phyloP scores from a whole-genome alignment of 345 rosid species.

The Syzygium aqueum region DNA sequence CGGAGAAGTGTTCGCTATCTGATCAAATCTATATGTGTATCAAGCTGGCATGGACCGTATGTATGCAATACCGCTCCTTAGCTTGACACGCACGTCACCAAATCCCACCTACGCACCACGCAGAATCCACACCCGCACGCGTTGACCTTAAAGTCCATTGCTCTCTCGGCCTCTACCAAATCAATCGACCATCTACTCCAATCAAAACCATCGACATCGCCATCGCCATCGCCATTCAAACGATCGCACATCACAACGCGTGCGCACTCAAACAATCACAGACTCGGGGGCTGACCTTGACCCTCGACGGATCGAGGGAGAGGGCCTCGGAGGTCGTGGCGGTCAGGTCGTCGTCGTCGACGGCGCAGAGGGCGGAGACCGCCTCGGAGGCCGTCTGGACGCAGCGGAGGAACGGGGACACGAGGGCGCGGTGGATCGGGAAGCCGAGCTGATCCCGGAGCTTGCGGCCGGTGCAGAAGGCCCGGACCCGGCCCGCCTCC shows the following conservation, averaged over 20 bases:
- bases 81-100: background rate
- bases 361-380: slow-evolving; percentile 13
- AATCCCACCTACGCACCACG: background rate
- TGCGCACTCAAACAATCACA: background rate
- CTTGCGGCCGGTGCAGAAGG: slow-evolving; percentile 17
- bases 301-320: slow-evolving; percentile 5
- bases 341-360: slow-evolving; percentile 1
- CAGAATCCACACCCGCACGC: background rate
- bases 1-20: background rate
- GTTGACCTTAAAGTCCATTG: background rate
- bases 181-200: background rate
- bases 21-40: background rate
- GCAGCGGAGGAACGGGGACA: slow-evolving; percentile 15
- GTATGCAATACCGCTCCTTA: background rate
- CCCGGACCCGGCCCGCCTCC: slow-evolving; percentile 6
- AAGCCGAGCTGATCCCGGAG: slow-evolving; percentile 6
- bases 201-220: background rate
- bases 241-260: background rate
- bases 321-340: background rate
- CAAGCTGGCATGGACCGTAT: background rate
- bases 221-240: background rate
- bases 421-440: slow-evolving; percentile 17
- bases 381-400: slow-evolving; percentile 16
- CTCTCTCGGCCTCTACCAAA: background rate
- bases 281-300: slow-evolving; percentile 2